These are phyloP conservation scores for Fusarium subtropicale DNA, from an alignment of 2,329 filamentous ascomycete species.

Conservation along the genomic window DNA sequence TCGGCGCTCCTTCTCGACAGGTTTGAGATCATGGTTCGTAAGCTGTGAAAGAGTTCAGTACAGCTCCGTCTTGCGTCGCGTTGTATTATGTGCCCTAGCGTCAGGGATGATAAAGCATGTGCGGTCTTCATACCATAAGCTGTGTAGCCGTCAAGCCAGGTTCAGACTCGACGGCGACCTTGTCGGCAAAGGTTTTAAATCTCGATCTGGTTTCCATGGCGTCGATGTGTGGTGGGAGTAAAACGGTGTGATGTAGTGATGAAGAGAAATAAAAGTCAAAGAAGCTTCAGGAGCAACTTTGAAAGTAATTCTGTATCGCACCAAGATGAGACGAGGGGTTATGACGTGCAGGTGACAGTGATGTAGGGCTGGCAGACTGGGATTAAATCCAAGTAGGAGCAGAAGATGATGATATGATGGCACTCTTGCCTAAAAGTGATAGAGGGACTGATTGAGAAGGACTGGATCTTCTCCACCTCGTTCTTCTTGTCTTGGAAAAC, in stretches of 20 bases:
- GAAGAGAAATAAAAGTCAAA: conserved; percentile 5
- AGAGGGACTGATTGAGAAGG: conserved; percentile 6
- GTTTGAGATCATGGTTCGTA: conserved; percentile 84
- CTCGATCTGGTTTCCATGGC: conserved; percentile 51
- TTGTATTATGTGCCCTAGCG: not conserved
- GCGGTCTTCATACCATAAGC: conserved; percentile 71
- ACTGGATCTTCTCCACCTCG: conserved; percentile 34
- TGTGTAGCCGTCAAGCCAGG: conserved; percentile 81
- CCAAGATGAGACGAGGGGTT: conserved; percentile 17
- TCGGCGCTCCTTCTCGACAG: conserved; percentile 81
- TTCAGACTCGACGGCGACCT: conserved; percentile 79
- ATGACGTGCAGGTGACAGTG: conserved; percentile 41
- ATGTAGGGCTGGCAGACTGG: conserved; percentile 19
- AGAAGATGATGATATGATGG: conserved; percentile 15
- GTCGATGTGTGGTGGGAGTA: not conserved
- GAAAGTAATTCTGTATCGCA: conserved; percentile 6
- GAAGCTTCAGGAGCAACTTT: conserved; percentile 9
- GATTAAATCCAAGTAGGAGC: conserved; percentile 16
- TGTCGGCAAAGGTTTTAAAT: conserved; percentile 62
- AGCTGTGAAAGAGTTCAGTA: conserved; percentile 61
- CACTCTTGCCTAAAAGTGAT: conserved; percentile 12
- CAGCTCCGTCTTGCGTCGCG: conserved; percentile 9
- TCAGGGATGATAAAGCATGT: not conserved
- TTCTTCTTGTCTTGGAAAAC: conserved; percentile 21
- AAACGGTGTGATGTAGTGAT: not conserved